Evolutionary conservation across 495 filamentous ascomycete genomes (phyloP).

Genomic region (Aspergillus heteromorphus): DNA sequence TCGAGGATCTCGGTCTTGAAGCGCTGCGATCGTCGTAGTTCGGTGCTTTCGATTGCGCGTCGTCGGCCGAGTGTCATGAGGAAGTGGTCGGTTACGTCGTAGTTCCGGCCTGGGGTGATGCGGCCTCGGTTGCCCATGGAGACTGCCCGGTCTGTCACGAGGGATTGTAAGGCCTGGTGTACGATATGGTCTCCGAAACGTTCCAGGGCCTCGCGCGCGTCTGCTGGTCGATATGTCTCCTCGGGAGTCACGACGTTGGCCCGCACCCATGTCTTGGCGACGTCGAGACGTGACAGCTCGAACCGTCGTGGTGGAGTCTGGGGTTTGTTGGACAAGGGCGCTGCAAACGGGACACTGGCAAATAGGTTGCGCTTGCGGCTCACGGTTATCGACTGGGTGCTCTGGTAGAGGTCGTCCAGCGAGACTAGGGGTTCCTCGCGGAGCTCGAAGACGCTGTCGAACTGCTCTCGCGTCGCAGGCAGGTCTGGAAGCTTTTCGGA

Average conservation of each 20-base stretch:
- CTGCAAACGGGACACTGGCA: slow-evolving; percentile 34
- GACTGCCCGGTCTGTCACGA: slow-evolving; percentile 57
- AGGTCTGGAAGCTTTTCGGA: slow-evolving; percentile 42
- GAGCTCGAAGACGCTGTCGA: slow-evolving; percentile 46
- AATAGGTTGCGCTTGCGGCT: slow-evolving; percentile 30
- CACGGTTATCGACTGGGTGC: slow-evolving; percentile 25
- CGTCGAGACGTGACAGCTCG: slow-evolving; percentile 24
- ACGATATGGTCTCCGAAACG: slow-evolving; percentile 43
- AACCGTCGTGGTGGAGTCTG: slow-evolving; percentile 11
- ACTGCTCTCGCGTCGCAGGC: slow-evolving; percentile 45
- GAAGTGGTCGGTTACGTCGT: slow-evolving; percentile 55
- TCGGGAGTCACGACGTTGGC: slow-evolving; percentile 52
- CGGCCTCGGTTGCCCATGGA: slow-evolving; percentile 49
- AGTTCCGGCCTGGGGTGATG: slow-evolving; percentile 48
- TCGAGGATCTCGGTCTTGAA: slow-evolving; percentile 58
- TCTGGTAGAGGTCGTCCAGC: slow-evolving; percentile 40
- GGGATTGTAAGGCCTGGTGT: slow-evolving; percentile 48
- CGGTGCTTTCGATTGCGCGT: slow-evolving; percentile 39
- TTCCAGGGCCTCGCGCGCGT: slow-evolving; percentile 41
- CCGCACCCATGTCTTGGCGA: slow-evolving; percentile 58
- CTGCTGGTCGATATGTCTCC: slow-evolving; percentile 36
- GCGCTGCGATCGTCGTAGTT: slow-evolving; percentile 45
- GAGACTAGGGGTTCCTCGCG: slow-evolving; percentile 34
- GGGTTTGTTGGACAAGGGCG: slow-evolving; percentile 18
- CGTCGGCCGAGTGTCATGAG: slow-evolving; percentile 40